phyloP scores from a whole-genome alignment of 148 eudicot species.

The Rhododendron ferrugineum region DNA sequence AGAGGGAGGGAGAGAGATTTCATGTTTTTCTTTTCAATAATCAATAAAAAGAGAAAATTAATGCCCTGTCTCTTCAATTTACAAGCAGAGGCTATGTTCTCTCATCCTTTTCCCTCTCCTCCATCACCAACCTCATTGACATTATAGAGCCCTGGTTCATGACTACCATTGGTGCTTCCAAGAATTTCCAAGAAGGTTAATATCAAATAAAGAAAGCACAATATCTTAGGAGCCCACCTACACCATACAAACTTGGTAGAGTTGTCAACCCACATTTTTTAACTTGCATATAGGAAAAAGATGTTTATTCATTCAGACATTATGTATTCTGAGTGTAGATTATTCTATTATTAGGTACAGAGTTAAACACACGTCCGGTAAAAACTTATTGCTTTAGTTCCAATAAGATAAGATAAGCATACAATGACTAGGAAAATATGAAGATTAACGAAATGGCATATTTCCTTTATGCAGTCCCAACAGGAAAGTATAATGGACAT shows the following conservation, averaged over 20 bases:
- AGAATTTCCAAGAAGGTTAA: not conserved
- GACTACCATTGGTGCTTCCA: not conserved
- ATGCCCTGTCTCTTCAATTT: not conserved
- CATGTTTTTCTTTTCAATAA: not conserved
- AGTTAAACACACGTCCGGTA: not conserved
- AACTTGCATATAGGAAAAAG: not conserved
- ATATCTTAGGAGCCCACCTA: not conserved
- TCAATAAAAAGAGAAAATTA: not conserved
- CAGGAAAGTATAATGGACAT: not conserved
- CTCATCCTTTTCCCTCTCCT: conserved; percentile 1
- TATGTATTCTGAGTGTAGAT: not conserved
- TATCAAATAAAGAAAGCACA: not conserved
- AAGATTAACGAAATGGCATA: not conserved
- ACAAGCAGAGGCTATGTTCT: not conserved
- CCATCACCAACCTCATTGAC: not conserved
- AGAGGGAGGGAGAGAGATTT: no score
- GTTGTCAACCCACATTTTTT: not conserved
- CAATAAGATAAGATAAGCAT: not conserved
- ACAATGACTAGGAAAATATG: not conserved
- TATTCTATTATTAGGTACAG: not conserved
- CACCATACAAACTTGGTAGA: not conserved
- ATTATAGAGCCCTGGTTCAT: not conserved
- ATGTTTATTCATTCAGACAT: not conserved
- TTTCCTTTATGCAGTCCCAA: not conserved
- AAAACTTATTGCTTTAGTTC: not conserved